Base-by-base conservation (phyloP, 2,329 filamentous ascomycete genomes). In the Ustilaginoidea virens region DNA sequence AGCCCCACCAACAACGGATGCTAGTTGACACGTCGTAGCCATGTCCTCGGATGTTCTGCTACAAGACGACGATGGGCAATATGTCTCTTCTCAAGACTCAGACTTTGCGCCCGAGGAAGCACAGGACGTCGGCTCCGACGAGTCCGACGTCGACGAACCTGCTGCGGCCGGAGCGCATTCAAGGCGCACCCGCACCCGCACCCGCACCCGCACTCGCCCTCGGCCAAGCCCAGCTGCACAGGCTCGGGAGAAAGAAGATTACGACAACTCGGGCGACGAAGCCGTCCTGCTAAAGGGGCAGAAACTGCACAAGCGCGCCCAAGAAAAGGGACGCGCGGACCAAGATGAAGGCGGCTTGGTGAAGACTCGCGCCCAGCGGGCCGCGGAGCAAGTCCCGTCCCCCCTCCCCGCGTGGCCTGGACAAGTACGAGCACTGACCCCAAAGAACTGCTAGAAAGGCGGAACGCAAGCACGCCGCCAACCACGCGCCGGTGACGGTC, bases 231-330 rank as follows among this genome's bases (percentile, higher is more conserved):
- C 48, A 48, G 30, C 41, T 9, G 27, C 40, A 22, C 45, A 39
- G 11, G 38, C 39, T 2, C 53, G 59, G 4, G 61, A 66, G 4
- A 61, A 66, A 37, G 56, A 56, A 0, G 69, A 61, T 1, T 69
- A 72, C 35, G 66, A 72, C 34, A 77, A 77, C 38, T 81, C 77
- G 1, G 77, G 76, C n/a, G 77, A 82, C 42, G 77, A 82, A 43
- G 65, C 66, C 1, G 66, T 80, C 31, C 75, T 82, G 39, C 56
- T 66, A 25, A 73, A 64, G 38, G 73, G 66, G 12, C 69, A 65
- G 42, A 74, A 65, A 44, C 55, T 56, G 30, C 55, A 50, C 20
- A 67, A 58, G 43, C 51, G 49, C 23, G 65, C 58, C 42, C 58
- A 55, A 39, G 39, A 40, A 10, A 58, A 52, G 31, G 46, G 36